Conservation (phyloP, 2,329 filamentous ascomycete species). For the Chaetomium olivaceum region DNA sequence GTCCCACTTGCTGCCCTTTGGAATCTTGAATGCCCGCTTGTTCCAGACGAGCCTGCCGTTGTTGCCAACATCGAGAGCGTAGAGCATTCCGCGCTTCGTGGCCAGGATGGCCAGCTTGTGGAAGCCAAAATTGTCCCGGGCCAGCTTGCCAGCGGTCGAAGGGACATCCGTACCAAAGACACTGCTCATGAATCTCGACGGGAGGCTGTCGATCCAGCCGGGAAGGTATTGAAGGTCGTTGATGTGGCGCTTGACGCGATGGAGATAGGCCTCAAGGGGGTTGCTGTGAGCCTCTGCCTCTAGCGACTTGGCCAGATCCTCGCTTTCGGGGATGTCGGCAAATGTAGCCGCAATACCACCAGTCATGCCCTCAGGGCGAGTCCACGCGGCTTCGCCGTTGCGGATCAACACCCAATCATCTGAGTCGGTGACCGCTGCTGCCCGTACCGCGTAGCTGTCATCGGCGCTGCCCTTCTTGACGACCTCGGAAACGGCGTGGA, state of each 20-base stretch:
- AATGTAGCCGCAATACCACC: conserved; percentile 77
- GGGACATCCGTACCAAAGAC: conserved; percentile 58
- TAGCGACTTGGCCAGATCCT: conserved; percentile 75
- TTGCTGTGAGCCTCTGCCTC: conserved; percentile 86
- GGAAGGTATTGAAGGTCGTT: conserved; percentile 77
- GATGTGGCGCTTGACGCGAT: conserved; percentile 80
- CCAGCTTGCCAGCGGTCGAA: conserved; percentile 49
- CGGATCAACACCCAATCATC: conserved; percentile 81
- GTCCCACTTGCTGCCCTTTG: conserved; percentile 59
- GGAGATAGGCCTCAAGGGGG: conserved; percentile 77
- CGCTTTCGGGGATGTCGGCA: conserved; percentile 72
- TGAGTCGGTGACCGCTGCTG: conserved; percentile 66
- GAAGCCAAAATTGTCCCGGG: conserved; percentile 79
- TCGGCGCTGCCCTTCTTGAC: conserved; percentile 65
- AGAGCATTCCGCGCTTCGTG: conserved; percentile 75
- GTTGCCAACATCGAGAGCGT: conserved; percentile 75
- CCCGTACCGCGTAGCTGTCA: conserved; percentile 73
- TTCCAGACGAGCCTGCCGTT: conserved; percentile 77
- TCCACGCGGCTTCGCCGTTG: conserved; percentile 81
- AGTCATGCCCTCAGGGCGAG: conserved; percentile 78
- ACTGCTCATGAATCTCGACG: conserved; percentile 65
- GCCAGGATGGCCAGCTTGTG: conserved; percentile 81
- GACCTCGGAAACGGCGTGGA: conserved; percentile 79
- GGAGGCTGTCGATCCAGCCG: conserved; percentile 68
- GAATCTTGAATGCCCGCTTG: conserved; percentile 60